Evolutionary conservation across 1,284 basidiomycete species (phyloP).

Genomic region (Cerioporus squamosus): DNA sequence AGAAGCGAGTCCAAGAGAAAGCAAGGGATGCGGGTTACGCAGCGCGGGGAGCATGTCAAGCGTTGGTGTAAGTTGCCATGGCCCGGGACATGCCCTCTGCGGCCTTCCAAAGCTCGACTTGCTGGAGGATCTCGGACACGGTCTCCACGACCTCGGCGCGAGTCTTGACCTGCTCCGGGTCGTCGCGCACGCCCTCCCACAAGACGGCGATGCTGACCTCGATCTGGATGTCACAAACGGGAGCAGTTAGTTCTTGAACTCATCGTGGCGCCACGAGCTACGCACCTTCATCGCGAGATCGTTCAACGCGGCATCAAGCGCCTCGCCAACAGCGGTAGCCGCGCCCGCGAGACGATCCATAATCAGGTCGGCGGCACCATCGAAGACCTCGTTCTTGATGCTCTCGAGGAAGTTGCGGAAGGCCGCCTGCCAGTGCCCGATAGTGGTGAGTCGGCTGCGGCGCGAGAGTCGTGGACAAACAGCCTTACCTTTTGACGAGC

Average conservation of each 20-base stretch:
- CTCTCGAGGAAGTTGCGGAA: constrained; percentile 50
- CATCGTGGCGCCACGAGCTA: background rate
- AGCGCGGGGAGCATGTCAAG: background rate
- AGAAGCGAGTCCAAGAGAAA: too few relatives aligned
- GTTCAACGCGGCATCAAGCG: constrained; percentile 48
- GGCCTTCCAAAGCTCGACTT: constrained; percentile 47
- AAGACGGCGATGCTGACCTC: constrained; percentile 63
- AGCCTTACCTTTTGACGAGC: constrained; percentile 59
- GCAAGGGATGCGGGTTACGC: too few relatives aligned
- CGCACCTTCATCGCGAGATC: constrained; percentile 59
- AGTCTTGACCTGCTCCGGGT: constrained; percentile 45
- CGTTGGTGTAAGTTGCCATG: constrained; percentile 3
- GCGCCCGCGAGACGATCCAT: constrained; percentile 49
- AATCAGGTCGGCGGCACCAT: constrained; percentile 54
- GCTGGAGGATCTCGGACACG: constrained; percentile 43
- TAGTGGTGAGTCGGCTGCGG: background rate
- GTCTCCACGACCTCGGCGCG: constrained; percentile 45
- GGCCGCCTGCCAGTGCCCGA: constrained; percentile 37
- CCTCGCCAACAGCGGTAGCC: constrained; percentile 52
- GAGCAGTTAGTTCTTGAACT: background rate
- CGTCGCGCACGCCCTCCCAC: constrained; percentile 58
- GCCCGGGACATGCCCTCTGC: constrained; percentile 39
- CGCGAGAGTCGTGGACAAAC: background rate
- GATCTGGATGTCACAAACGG: constrained; percentile 39
- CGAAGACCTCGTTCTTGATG: constrained; percentile 55